These are phyloP conservation scores for Leccinum griseonigrum DNA, from an alignment of 1,284 basidiomycete genomes.

Conservation along the genomic window DNA sequence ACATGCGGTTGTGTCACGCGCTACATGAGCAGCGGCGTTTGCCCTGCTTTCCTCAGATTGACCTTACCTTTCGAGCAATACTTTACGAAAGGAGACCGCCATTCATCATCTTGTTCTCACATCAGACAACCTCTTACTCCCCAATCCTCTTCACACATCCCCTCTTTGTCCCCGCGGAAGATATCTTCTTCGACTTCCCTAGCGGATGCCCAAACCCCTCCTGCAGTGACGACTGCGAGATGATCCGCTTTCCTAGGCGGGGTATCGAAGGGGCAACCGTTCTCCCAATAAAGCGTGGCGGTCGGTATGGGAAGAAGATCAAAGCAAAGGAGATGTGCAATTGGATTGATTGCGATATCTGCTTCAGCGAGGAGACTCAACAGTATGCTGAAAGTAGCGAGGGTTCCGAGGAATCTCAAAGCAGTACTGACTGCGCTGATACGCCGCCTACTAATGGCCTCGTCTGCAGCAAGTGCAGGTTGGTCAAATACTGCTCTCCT, in stretches of 20 bases:
- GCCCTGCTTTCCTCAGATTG: slow-evolving; percentile 75
- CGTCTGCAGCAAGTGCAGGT: slow-evolving; percentile 68
- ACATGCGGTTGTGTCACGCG: slow-evolving; percentile 64
- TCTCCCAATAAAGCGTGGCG: slow-evolving; percentile 56
- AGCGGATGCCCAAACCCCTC: slow-evolving; percentile 73
- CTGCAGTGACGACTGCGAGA: slow-evolving; percentile 75
- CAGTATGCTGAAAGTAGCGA: slow-evolving; percentile 41
- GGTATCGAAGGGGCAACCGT: slow-evolving; percentile 59
- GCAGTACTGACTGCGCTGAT: slow-evolving; percentile 36
- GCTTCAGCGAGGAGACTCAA: slow-evolving; percentile 48
- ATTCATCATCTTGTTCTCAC: slow-evolving; percentile 72
- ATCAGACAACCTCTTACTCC: slow-evolving; percentile 73
- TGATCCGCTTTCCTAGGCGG: slow-evolving; percentile 69
- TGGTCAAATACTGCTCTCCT: slow-evolving; percentile 70
- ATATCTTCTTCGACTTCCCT: slow-evolving; percentile 71
- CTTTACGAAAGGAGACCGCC: slow-evolving; percentile 69
- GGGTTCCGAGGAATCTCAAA: slow-evolving; percentile 51
- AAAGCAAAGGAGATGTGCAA: slow-evolving; percentile 67
- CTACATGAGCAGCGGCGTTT: slow-evolving; percentile 62
- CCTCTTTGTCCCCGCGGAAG: slow-evolving; percentile 64
- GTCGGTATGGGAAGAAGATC: slow-evolving; percentile 44
- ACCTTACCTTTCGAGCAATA: slow-evolving; percentile 68
- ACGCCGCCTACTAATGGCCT: slow-evolving; percentile 39
- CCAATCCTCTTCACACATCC: slow-evolving; percentile 74
- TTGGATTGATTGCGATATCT: slow-evolving; percentile 69